Evolutionary conservation across 176 grass and related monocot genomes (phyloP).

Genomic region (Thalia dealbata): DNA sequence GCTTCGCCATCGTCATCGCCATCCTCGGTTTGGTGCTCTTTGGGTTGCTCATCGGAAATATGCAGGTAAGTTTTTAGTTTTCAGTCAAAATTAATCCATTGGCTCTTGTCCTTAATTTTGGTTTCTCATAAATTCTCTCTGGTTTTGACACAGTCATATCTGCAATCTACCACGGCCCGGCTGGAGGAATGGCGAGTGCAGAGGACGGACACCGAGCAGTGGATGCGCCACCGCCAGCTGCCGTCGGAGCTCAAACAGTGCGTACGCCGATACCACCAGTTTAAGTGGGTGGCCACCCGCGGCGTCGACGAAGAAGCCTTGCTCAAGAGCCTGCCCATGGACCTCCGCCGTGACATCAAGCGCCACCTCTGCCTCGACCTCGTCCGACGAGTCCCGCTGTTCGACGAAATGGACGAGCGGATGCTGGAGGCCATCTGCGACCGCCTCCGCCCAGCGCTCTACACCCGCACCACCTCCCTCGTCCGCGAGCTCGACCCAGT

Average conservation of each 20-base stretch:
- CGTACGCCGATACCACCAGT: slow-evolving; percentile 78
- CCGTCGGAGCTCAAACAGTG: slow-evolving; percentile 59
- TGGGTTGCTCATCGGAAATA: slow-evolving; percentile 88
- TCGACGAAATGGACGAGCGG: slow-evolving; percentile 95
- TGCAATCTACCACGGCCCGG: slow-evolving; percentile 74
- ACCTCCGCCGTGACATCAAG: slow-evolving; percentile 86
- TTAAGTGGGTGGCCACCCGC: slow-evolving; percentile 67
- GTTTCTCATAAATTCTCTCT: background rate
- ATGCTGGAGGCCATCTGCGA: slow-evolving; percentile 98
- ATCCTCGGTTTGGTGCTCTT: slow-evolving; percentile 82
- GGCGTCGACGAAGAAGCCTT: slow-evolving; percentile 81
- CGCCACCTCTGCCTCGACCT: slow-evolving; percentile 89
- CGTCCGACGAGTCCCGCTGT: slow-evolving; percentile 61
- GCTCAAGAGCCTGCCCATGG: slow-evolving; percentile 62
- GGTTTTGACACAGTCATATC: slow-evolving; percentile 46
- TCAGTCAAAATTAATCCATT: too few relatives aligned
- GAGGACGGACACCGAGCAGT: slow-evolving; percentile 83
- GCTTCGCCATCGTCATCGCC: slow-evolving; percentile 68
- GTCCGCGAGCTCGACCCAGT: slow-evolving; percentile 84
- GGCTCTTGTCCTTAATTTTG: too few relatives aligned
- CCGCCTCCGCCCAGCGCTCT: slow-evolving; percentile 73
- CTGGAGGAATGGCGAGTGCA: slow-evolving; percentile 87
- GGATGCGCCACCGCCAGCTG: slow-evolving; percentile 94
- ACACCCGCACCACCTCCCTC: slow-evolving; percentile 56
- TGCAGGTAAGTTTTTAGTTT: slow-evolving; percentile 53